Evolutionary conservation across 2,329 filamentous ascomycete genomes (phyloP), one percentile per base, ranked within the genome.

Genomic region (Alternaria viburni): DNA sequence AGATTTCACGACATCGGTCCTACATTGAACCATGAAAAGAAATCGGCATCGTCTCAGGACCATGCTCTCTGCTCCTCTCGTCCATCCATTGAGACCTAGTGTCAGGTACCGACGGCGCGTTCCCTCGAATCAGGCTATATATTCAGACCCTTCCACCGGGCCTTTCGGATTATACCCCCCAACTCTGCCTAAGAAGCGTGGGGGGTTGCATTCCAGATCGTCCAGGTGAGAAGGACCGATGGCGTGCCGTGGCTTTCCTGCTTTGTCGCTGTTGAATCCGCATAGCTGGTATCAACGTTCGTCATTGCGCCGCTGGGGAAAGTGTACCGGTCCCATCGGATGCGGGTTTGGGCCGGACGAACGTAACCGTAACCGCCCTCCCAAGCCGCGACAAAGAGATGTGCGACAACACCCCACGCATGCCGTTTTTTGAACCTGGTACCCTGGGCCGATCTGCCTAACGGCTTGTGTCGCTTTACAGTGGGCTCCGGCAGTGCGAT

Each of bases 381-480:
- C 28, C 58, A 45, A 60, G 47, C 52, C 52, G 36, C 44, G 21
- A 45, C 11, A 30, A 21, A 45, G 46, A 46, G 45, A 44, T 41
- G 25, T 30, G 23, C 30, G 52, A 50, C 52, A 41, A n/a, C 30
- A 52, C 60, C 54, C 43, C 57, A 51, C 59, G 56, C 50, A 49
- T 59, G 60, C 60, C 56, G 60, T 45, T 13, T 19, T 23, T 45
- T n/a, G 44, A 62, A 45, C 60, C 60, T 54, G 50, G 60, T 62
- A 59, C 60, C 60, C 57, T 62, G 60, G 19, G 60, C 44, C 56
- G 60, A 62, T 62, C 60, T 62, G 60, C 56, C 60, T 54, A 36
- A 47, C 49, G 60, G 49, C 49, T 51, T 45, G 59, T 50, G 19
- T 52, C 36, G 32, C 59, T 57, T 47, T 54, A 46, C 59, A 21